Base-by-base conservation (phyloP, 2,329 filamentous ascomycete species). In the Ascochyta koolunga region DNA sequence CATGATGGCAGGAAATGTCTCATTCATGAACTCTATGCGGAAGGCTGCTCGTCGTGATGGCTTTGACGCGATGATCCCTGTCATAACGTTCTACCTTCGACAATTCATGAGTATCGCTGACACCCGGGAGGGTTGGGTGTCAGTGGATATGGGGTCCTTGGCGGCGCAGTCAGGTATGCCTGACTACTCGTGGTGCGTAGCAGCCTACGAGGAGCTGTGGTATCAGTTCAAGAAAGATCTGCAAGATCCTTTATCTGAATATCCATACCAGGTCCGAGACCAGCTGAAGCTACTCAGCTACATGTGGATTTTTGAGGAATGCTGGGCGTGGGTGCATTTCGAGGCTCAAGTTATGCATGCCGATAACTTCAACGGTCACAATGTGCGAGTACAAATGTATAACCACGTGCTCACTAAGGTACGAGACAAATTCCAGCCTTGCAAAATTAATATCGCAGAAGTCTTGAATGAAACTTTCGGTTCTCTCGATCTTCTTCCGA, bases 81-180 rank as follows among this genome's bases (percentile, higher is more conserved):
- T 49, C 2, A 37, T 36, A n/a, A 49, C 42, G 22, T 50, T 42
- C 11, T 50, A 32, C 38, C 16, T 43, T 13, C 47, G 46, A 15
- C 46, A 49, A 13, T 29, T 13, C 4, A 15, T 49, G n/a, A 41
- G 29, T 4, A 22, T 49, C 3, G 31, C 41, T 10, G 16, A 49
- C 3, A 21, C 36, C 7, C 43, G 47, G 47, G 18, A 49, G 16
- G 8, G 22, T 11, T n/a, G 36, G 25, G 13, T 37, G 16, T 13
- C 16, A 11, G 25, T 11, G 18, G 32, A 35, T 16, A 19, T 35
- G 2, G n/a, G 16, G 3, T 25, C 15, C 5, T 29, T 29, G 27
- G 11, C 27, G 5, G 10, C 10, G 10, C 27, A 5, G 5, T 29
- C 27, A 13, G 13, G 11, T 29, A 50, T 44, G 48, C 48, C 40